Evolutionary conservation across 768 basidiomycete genomes (phyloP).

Genomic region (Mycena rosella): DNA sequence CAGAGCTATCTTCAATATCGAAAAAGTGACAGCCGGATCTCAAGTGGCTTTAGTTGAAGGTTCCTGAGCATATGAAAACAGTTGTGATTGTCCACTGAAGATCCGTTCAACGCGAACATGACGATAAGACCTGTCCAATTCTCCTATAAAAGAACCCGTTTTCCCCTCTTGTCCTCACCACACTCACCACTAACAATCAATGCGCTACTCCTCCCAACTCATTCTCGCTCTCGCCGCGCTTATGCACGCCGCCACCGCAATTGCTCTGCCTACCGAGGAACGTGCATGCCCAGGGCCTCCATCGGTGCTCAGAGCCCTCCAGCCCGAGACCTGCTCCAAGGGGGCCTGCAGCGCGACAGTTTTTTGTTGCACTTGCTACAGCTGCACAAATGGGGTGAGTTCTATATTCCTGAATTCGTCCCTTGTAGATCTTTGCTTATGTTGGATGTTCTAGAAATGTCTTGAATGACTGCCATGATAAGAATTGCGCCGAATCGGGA

Average conservation of each 20-base stretch:
- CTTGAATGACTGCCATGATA: slow-evolving; percentile 12
- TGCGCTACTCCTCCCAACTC: slow-evolving; percentile 18
- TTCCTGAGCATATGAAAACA: slow-evolving; percentile 1
- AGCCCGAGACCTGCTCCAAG: slow-evolving; percentile 13
- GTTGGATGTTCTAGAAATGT: slow-evolving; percentile 18
- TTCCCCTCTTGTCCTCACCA: slow-evolving; percentile 14
- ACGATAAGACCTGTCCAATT: slow-evolving; percentile 20
- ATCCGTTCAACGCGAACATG: slow-evolving; percentile 14
- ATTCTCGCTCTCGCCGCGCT: slow-evolving; percentile 17
- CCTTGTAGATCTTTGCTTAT: slow-evolving; percentile 20
- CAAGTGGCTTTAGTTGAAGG: slow-evolving; percentile 11
- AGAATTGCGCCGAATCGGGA: slow-evolving; percentile 15
- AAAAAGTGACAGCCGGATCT: slow-evolving; percentile 20
- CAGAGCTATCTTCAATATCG: slow-evolving; percentile 18
- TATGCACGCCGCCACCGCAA: slow-evolving; percentile 14
- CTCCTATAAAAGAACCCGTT: slow-evolving; percentile 18
- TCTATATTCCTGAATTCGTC: slow-evolving; percentile 21
- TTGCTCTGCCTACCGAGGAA: slow-evolving; percentile 12
- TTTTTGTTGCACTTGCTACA: slow-evolving; percentile 20
- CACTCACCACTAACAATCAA: slow-evolving; percentile 10
- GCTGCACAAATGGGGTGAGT: slow-evolving; percentile 9
- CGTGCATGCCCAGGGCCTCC: slow-evolving; percentile 2
- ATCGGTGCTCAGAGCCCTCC: no score
- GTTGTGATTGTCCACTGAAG: slow-evolving; percentile 18
- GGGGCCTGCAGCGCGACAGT: slow-evolving; percentile 13